These are phyloP conservation scores for Ustilago curta DNA, from an alignment of 1,284 basidiomycete species.

Conservation along the genomic window DNA sequence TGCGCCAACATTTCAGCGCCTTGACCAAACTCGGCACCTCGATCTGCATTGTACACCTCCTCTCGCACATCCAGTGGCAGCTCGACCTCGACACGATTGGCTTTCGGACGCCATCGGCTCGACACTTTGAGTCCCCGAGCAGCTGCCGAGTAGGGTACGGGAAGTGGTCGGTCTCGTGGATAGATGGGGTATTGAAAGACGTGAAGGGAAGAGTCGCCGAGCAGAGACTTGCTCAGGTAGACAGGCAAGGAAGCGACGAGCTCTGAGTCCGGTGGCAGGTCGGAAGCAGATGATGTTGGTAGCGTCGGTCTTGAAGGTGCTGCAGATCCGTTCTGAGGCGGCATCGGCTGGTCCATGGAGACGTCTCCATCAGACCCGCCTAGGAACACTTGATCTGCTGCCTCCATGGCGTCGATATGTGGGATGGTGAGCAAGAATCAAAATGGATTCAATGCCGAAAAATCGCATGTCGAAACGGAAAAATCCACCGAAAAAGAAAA, in stretches of 20 bases:
- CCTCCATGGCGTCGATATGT: slow-evolving; percentile 26
- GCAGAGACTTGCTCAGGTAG: slow-evolving; percentile 61
- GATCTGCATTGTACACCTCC: slow-evolving; percentile 62
- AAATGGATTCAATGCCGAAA: slow-evolving; percentile 5
- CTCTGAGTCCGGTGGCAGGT: slow-evolving; percentile 50
- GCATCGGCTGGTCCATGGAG: slow-evolving; percentile 10
- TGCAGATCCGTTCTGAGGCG: slow-evolving; percentile 1
- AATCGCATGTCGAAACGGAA: slow-evolving; percentile 2
- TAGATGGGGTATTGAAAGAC: slow-evolving; percentile 68
- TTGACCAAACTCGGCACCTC: slow-evolving; percentile 56
- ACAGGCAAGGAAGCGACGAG: slow-evolving; percentile 66
- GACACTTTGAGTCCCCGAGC: slow-evolving; percentile 57
- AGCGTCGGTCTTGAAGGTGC: slow-evolving; percentile 13
- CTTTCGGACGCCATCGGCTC: slow-evolving; percentile 62
- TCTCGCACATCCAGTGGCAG: slow-evolving; percentile 64
- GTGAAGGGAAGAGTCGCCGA: slow-evolving; percentile 52
- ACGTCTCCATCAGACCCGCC: slow-evolving; percentile 19
- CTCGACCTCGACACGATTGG: slow-evolving; percentile 66
- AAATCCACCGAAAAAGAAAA: slow-evolving; percentile 1
- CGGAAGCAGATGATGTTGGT: slow-evolving; percentile 20
- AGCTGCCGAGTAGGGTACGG: slow-evolving; percentile 62
- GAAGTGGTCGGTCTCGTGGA: slow-evolving; percentile 57
- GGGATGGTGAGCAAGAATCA: neutral
- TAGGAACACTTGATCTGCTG: slow-evolving; percentile 31
- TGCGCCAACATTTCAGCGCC: slow-evolving; percentile 45